Percentiles rank a stretch among this genome's conserved stretches.
Conservation (phyloP, 257 asterid genomes). For the Agastache rugosa region DNA sequence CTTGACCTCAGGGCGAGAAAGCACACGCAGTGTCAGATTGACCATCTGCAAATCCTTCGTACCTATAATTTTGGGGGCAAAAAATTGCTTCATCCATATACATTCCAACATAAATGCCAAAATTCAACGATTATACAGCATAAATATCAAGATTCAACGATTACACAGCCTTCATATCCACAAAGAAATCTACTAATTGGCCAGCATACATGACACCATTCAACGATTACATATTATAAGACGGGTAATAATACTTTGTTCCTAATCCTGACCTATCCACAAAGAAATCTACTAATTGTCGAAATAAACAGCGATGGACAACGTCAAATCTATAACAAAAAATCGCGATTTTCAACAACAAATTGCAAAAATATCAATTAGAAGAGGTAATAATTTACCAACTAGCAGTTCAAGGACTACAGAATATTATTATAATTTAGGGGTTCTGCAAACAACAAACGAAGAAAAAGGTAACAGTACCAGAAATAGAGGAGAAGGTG, state of each 20-base stretch:
- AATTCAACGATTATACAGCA: no score
- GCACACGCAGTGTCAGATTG: constrained; percentile 86
- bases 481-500: constrained; percentile 79
- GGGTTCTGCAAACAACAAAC: not conserved
- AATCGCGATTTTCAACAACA: not conserved
- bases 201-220: not conserved
- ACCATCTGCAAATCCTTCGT: constrained; percentile 99
- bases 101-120: not conserved
- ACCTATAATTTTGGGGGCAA: constrained; percentile 41
- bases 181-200: not conserved
- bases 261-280: not conserved
- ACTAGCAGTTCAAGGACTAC: no score
- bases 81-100: not conserved
- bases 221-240: not conserved
- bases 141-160: no score
- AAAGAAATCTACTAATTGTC: not conserved
- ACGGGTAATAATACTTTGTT: not conserved
- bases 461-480: constrained; percentile 34
- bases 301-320: no score
- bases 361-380: not conserved
- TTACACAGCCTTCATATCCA: not conserved
- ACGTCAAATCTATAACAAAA: no score
- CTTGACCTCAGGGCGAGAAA: constrained; percentile 80
- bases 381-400: not conserved
- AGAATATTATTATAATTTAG: not conserved